phyloP scores from a whole-genome alignment of 176 grass and related monocot species.

The Stipa capillata region DNA sequence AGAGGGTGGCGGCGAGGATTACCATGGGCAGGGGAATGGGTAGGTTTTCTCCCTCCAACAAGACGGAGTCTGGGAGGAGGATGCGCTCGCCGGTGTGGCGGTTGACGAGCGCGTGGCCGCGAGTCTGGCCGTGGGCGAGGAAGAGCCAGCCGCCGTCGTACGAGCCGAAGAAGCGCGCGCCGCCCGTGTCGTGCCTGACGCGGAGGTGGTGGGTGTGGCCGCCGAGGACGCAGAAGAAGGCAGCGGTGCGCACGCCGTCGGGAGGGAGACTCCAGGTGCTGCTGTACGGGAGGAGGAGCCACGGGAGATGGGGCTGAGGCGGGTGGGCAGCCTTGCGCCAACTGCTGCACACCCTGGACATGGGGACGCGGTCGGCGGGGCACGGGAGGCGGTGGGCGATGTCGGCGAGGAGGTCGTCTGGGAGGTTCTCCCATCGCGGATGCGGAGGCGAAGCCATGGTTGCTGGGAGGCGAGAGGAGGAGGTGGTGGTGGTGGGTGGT shows the following conservation, averaged over 20 bases:
- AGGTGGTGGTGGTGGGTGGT: no score
- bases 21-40: not conserved
- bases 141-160: not conserved
- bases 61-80: not conserved
- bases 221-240: not conserved
- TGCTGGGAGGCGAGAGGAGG: not conserved
- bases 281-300: not conserved
- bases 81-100: not conserved
- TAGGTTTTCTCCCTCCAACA: not conserved
- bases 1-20: not conserved
- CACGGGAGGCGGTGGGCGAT: not conserved
- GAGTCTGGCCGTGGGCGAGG: not conserved
- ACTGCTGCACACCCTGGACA: not conserved
- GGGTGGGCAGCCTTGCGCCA: not conserved
- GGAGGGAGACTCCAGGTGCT: not conserved
- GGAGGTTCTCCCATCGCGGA: not conserved
- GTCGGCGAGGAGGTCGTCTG: not conserved
- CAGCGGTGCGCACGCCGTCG: rapidly evolving
- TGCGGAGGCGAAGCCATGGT: not conserved
- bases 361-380: not conserved
- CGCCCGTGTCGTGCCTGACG: not conserved
- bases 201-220: not conserved
- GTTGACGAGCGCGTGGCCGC: not conserved
- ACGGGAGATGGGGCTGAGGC: not conserved
- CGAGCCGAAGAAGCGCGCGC: not conserved